A percentile compares a stretch with the other conserved stretches of the same genome.
Evolutionary conservation across 225 moss, liverwort and hornwort species (phyloP).

Genomic region (Marchantia paleacea): DNA sequence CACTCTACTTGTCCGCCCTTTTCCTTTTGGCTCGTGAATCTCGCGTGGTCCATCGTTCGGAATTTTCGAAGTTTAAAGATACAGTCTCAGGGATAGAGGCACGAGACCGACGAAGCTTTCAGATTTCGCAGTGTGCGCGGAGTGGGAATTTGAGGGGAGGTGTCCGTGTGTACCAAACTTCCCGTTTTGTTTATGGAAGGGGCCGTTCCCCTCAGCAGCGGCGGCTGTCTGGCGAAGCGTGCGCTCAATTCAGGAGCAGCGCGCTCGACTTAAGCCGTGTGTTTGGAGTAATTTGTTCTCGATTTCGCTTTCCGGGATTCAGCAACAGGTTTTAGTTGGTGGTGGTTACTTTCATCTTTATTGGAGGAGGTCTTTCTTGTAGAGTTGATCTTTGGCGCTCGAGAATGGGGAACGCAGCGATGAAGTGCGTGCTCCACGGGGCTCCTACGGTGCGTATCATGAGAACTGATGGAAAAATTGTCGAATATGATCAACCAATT

Average conservation of each 20-base stretch:
- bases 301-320: neutral
- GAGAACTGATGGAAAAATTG: constrained; percentile 41
- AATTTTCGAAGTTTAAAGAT: neutral
- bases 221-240: neutral
- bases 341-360: neutral
- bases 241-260: neutral
- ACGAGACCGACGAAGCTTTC: neutral
- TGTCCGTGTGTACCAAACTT: neutral
- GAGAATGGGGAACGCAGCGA: constrained; percentile 24
- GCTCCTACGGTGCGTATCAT: constrained; percentile 37
- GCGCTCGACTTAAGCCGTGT: neutral
- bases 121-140: neutral
- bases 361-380: neutral
- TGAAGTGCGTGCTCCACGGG: constrained; percentile 23
- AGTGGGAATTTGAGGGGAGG: neutral
- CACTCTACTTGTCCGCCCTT: neutral
- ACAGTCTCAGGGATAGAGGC: neutral
- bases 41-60: neutral
- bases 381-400: neutral
- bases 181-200: neutral
- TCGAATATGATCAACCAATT: constrained; percentile 34
- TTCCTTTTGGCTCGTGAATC: neutral
- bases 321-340: neutral
- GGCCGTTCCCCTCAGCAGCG: neutral
- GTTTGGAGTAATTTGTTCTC: neutral